phyloP scores from a whole-genome alignment of 208 protist genomes.

The Tritrichomonas foetus region DNA sequence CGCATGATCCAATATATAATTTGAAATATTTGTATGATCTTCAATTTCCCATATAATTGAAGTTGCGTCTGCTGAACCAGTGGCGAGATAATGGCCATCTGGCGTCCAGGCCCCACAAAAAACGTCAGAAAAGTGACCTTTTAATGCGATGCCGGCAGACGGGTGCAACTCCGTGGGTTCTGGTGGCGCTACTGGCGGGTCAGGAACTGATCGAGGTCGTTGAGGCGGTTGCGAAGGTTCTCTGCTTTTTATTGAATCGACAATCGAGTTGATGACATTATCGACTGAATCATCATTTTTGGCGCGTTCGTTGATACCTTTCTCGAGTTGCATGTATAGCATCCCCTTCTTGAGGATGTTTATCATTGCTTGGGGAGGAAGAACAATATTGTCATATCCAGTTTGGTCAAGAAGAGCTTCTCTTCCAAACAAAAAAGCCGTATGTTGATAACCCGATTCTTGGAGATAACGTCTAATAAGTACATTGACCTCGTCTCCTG shows the following conservation, averaged over 20 bases:
- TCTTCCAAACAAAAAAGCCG: neutral
- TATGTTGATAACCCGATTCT: constrained; percentile 62
- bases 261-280: neutral
- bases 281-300: neutral
- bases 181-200: neutral
- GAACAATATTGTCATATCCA: neutral
- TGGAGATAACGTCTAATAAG: constrained; percentile 75
- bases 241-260: neutral
- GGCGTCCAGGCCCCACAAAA: neutral
- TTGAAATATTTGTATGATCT: neutral
- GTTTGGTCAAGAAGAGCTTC: neutral
- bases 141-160: neutral
- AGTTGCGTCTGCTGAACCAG: neutral
- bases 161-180: neutral
- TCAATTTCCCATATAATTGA: neutral
- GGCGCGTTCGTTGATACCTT: neutral
- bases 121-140: neutral
- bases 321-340: neutral
- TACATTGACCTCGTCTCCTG: constrained; percentile 77
- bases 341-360: neutral
- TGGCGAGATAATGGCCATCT: neutral
- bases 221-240: neutral
- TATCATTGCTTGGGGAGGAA: neutral
- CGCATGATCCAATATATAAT: neutral
- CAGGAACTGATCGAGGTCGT: neutral